Evolutionary conservation across 495 filamentous ascomycete species (phyloP).

Genomic region (Bombardia bombarda): DNA sequence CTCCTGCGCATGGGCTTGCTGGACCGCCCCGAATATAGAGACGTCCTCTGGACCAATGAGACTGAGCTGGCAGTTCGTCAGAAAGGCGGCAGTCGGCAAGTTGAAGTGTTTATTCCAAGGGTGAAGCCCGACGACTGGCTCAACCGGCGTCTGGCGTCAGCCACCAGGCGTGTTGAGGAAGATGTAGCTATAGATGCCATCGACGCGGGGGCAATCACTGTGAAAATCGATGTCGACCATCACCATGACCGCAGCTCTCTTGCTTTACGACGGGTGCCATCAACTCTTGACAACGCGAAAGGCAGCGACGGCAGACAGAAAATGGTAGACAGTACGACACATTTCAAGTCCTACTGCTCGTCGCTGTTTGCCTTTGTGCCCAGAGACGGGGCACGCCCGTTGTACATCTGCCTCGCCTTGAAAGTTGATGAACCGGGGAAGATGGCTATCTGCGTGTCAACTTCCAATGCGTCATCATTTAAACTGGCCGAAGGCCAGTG

Average conservation of each 20-base stretch:
- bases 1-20: neutral
- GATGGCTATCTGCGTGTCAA: neutral
- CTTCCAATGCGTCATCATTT: neutral
- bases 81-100: neutral
- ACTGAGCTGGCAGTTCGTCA: neutral
- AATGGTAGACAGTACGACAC: neutral
- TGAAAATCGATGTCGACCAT: neutral
- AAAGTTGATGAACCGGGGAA: neutral
- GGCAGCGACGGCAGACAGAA: neutral
- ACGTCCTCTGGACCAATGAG: conserved; percentile 1
- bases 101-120: neutral
- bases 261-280: neutral
- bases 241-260: neutral
- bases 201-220: neutral
- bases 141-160: neutral
- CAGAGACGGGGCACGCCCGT: neutral
- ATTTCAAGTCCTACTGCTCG: neutral
- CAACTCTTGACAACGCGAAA: neutral
- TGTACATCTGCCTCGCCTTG: neutral
- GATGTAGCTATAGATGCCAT: neutral
- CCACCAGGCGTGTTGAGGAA: neutral
- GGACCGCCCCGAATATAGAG: neutral
- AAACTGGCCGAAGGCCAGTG: neutral
- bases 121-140: neutral
- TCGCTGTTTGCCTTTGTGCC: neutral